phyloP scores from a whole-genome alignment of 805 yeast genomes.

The Candida taoyuanica region DNA sequence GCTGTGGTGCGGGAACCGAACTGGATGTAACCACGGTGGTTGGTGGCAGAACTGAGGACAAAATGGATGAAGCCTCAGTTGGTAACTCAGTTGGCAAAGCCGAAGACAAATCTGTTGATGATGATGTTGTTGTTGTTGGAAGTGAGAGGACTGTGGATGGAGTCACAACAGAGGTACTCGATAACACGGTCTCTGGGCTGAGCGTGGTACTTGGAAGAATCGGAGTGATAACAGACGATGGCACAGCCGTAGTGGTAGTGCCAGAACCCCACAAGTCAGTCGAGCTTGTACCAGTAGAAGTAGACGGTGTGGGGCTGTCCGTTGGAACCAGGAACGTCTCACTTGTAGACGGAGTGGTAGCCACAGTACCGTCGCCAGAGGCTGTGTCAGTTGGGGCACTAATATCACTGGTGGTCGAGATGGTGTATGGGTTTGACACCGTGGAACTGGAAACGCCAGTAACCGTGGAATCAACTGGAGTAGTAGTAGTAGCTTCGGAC shows the following conservation, averaged over 20 bases:
- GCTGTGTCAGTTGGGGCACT: conserved; percentile 10
- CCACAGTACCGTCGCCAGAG: neutral
- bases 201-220: conserved; percentile 1
- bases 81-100: no score
- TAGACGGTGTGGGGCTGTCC: neutral
- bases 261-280: conserved; percentile 2
- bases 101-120: no score
- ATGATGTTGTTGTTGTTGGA: neutral
- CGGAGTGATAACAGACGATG: conserved; percentile 1
- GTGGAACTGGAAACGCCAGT: neutral
- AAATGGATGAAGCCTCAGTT: no score
- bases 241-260: no score
- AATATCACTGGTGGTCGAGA: conserved; percentile 7
- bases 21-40: no score
- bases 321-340: neutral
- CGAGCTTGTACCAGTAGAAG: conserved; percentile 1
- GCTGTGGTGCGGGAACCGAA: no score
- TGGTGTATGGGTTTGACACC: conserved; percentile 9
- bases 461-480: conserved; percentile 1
- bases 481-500: conserved; percentile 1
- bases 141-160: conserved; percentile 1
- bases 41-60: no score
- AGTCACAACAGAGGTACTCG: conserved; percentile 1
- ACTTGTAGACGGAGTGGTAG: neutral
- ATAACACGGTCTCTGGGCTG: neutral